These are phyloP conservation scores for Balakata baccata DNA, from an alignment of 345 rosid species.

Conservation along the genomic window DNA sequence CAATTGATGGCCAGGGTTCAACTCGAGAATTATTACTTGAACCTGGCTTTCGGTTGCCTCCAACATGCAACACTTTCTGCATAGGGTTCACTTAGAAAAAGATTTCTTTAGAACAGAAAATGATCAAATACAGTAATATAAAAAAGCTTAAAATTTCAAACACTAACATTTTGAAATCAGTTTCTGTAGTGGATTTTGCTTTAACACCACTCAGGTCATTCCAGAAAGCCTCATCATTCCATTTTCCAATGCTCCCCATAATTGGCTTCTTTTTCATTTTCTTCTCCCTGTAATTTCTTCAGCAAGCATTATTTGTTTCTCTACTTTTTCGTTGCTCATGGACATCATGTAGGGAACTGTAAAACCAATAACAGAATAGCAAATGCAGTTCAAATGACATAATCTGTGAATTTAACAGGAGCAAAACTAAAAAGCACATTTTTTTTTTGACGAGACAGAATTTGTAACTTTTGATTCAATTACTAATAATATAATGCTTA, in stretches of 20 bases:
- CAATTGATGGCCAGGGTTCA: background rate
- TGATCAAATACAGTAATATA: background rate
- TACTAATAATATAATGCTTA: background rate
- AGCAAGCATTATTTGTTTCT: background rate
- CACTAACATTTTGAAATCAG: background rate
- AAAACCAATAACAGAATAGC: background rate
- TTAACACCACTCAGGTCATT: conserved; percentile 14
- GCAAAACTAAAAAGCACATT: background rate
- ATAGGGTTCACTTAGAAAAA: background rate
- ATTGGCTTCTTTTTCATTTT: background rate
- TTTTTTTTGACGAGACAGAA: background rate
- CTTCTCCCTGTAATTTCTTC: background rate
- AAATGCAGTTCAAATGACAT: background rate
- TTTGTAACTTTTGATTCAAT: background rate
- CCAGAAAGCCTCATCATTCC: conserved; percentile 21
- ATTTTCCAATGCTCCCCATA: conserved; percentile 23
- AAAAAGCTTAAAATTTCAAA: background rate
- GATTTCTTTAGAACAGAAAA: background rate
- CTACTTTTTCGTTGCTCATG: background rate
- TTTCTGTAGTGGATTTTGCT: conserved; percentile 6
- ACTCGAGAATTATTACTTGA: background rate
- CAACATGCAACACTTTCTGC: conserved; percentile 4
- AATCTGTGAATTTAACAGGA: background rate
- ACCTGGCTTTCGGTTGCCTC: background rate
- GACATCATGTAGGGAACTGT: background rate